Percentiles rank a stretch among this genome's conserved stretches.
Evolutionary conservation across 495 filamentous ascomycete genomes (phyloP).

Genomic region (Penicillium fimorum): DNA sequence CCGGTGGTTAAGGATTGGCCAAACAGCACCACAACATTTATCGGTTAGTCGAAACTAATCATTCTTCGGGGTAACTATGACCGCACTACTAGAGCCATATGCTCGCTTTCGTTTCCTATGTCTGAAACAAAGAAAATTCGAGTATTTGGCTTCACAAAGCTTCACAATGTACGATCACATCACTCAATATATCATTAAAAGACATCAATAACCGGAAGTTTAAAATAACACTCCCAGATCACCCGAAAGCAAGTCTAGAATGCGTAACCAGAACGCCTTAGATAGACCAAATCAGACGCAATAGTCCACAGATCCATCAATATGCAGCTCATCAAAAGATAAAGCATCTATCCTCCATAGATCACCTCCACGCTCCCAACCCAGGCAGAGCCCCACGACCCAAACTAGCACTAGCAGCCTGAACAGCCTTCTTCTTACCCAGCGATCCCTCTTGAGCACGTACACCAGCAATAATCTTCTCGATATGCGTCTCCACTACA

Average conservation of each 20-base stretch:
- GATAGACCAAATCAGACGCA: background rate
- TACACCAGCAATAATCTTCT: constrained; percentile 84
- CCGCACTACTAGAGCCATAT: too few species aligned
- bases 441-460: constrained; percentile 74
- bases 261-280: constrained; percentile 6
- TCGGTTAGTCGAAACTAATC: too few species aligned
- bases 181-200: background rate
- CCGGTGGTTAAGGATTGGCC: too few species aligned
- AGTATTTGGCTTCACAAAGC: background rate
- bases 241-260: constrained; percentile 5
- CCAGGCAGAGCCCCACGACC: constrained; percentile 41
- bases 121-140: background rate
- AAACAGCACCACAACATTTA: too few species aligned
- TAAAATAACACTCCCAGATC: background rate
- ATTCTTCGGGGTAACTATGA: too few species aligned
- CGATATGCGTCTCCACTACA: constrained; percentile 88
- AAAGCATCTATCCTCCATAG: constrained; percentile 2
- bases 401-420: constrained; percentile 42
- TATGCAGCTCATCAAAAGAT: constrained; percentile 3
- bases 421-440: constrained; percentile 62
- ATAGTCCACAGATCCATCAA: background rate
- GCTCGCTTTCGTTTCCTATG: too few species aligned
- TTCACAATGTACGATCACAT: background rate
- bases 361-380: constrained; percentile 45
- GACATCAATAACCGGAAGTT: background rate